Evolutionary conservation across 2,329 filamentous ascomycete species (phyloP), one percentile per base, ranked within the genome.

Genomic region (Colletotrichum lini): DNA sequence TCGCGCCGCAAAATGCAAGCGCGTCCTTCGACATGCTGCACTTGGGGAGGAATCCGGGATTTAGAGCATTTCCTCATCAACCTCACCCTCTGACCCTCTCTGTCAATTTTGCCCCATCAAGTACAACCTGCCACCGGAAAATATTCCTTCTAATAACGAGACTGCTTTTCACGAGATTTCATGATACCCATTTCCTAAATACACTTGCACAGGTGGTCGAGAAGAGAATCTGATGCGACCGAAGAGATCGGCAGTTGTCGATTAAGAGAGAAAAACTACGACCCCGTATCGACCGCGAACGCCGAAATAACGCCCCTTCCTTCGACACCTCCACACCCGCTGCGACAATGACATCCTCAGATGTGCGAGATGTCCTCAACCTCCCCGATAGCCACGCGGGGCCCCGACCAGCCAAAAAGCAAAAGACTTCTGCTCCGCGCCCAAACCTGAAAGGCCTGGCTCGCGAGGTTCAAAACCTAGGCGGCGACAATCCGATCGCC

Each of bases 321-420:
- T 47, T 15, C 45, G 23, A 13, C 5, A n/a, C 35, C 38, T 38
- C 18, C 13, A 23, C 30, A 62, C 65, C 74, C 71, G 69, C 75
- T 68, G 74, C 74, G 77, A 85, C 77, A 74, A 94, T 94, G 91
- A 87, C 92, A 72, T 92, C 92, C 73, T 89, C 91, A 80, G 94
- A 97, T 86, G 90, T 97, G 76, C 94, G 93, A 84, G 94, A 97
- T 81, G 94, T 97, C 79, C 90, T 97, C 78, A 94, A 95, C 81
- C 86, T 97, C 79, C 92, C 92, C 76, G 91, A 91, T 42, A 82
- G 84, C 72, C 77, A 83, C 61, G 77, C 84, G 61, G 84, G 82
- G 62, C 78, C 85, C 65, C 84, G 92, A 73, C 90, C 91, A 50
- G 83, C 89, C 53, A 97, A 96, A 84, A 95, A 96, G 80, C 90